These are phyloP conservation scores for Epichloe coenophiala DNA, from an alignment of 2,329 filamentous ascomycete genomes.

Conservation along the genomic window DNA sequence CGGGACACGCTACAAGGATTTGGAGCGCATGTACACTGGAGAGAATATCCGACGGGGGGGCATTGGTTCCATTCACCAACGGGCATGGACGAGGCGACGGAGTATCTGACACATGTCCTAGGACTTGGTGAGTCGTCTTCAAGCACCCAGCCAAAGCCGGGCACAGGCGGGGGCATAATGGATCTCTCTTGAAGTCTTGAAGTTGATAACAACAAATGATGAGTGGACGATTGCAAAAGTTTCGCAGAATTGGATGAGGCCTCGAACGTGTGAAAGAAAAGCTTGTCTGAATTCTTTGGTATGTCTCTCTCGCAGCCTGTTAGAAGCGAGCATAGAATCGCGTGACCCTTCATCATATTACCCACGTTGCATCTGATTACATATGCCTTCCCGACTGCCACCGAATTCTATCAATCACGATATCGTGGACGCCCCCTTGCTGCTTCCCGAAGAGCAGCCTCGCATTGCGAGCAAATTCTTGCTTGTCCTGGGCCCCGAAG, in stretches of 20 bases:
- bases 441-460: not conserved
- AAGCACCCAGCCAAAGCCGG: not conserved
- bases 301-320: not conserved
- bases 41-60: constrained; percentile 27
- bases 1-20: constrained; percentile 21
- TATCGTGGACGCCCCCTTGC: not conserved
- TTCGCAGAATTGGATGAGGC: no score
- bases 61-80: constrained; percentile 31
- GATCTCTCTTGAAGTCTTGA: not conserved
- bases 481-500: not conserved
- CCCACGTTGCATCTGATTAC: no score
- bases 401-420: not conserved
- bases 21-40: constrained; percentile 25
- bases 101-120: constrained; percentile 15
- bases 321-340: not conserved
- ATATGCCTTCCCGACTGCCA: not conserved
- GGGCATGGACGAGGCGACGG: constrained; percentile 28
- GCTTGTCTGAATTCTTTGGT: no score
- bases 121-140: not conserved
- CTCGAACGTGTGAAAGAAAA: no score
- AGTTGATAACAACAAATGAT: not conserved
- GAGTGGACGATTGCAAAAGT: not conserved
- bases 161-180: not conserved
- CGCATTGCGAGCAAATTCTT: not conserved
- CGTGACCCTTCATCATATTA: not conserved